These are phyloP conservation scores for Ceratobasidium sp. DNA, from an alignment of 1,284 basidiomycete species.

Conservation along the genomic window DNA sequence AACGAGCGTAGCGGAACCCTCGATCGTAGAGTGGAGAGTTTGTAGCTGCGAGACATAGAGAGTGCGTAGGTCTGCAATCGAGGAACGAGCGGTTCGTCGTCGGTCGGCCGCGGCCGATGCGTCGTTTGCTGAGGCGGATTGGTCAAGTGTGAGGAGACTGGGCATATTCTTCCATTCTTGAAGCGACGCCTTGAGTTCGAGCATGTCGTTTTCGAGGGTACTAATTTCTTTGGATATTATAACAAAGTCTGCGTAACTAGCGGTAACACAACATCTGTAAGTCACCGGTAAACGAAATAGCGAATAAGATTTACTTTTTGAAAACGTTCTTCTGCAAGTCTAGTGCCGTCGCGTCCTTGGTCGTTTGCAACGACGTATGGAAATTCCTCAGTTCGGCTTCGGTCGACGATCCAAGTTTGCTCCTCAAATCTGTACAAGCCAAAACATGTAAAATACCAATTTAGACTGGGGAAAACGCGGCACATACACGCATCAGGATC, in stretches of 20 bases:
- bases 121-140: slow-evolving; percentile 61
- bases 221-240: slow-evolving; percentile 97
- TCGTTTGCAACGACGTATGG: slow-evolving; percentile 75
- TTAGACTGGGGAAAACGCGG: neutral
- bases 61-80: slow-evolving; percentile 91
- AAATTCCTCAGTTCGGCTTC: slow-evolving; percentile 80
- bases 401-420: slow-evolving; percentile 83
- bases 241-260: slow-evolving; percentile 95
- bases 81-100: slow-evolving; percentile 83
- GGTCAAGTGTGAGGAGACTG: slow-evolving; percentile 90
- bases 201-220: slow-evolving; percentile 96
- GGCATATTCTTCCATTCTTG: slow-evolving; percentile 97
- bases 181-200: slow-evolving; percentile 94
- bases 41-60: slow-evolving; percentile 96
- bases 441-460: slow-evolving; percentile 24
- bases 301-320: slow-evolving; percentile 78
- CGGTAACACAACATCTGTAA: neutral
- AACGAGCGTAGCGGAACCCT: slow-evolving; percentile 96
- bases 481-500: slow-evolving; percentile 84
- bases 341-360: slow-evolving; percentile 74
- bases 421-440: slow-evolving; percentile 70
- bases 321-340: slow-evolving; percentile 88
- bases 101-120: slow-evolving; percentile 59
- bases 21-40: slow-evolving; percentile 88
- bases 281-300: slow-evolving; percentile 12